Percentiles rank a stretch among this genome's conserved stretches.
These are phyloP conservation scores for Penicillium sp. DNA, from an alignment of 2,329 filamentous ascomycete species.

Conservation along the genomic window DNA sequence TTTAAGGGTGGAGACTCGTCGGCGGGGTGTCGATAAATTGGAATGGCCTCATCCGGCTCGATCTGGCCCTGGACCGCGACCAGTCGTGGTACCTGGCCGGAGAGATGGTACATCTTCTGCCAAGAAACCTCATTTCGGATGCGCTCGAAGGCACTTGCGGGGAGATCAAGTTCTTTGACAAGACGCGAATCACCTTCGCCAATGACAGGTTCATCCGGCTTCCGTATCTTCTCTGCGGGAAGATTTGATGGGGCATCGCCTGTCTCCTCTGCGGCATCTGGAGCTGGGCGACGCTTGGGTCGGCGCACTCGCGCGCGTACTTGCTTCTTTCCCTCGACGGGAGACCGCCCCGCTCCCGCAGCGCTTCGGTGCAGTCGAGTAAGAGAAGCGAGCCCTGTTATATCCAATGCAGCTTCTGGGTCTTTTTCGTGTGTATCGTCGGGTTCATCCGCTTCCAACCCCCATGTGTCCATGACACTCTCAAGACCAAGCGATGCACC, in stretches of 20 bases:
- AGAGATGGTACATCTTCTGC: slow-evolving; percentile 90
- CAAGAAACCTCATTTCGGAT: slow-evolving; percentile 76
- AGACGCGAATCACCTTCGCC: slow-evolving; percentile 82
- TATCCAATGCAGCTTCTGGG: slow-evolving; percentile 9
- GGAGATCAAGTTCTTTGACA: slow-evolving; percentile 67
- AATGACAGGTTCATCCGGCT: slow-evolving; percentile 41
- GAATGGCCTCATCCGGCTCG: slow-evolving; percentile 66
- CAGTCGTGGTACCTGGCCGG: slow-evolving; percentile 85
- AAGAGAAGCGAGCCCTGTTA: slow-evolving; percentile 17
- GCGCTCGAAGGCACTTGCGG: slow-evolving; percentile 62
- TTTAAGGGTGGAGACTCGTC: slow-evolving; percentile 80
- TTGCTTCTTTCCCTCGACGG: slow-evolving; percentile 20
- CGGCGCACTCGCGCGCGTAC: slow-evolving; percentile 28
- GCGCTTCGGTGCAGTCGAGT: slow-evolving; percentile 12
- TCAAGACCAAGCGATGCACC: slow-evolving; percentile 35
- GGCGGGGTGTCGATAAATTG: slow-evolving; percentile 91
- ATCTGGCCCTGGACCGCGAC: slow-evolving; percentile 84
- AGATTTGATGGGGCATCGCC: not conserved
- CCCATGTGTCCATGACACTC: slow-evolving; percentile 35
- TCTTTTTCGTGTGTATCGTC: slow-evolving; percentile 1
- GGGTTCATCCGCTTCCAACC: slow-evolving; percentile 22
- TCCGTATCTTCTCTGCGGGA: not conserved
- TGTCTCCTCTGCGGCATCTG: not conserved
- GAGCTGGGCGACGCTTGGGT: slow-evolving; percentile 20
- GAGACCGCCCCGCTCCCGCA: slow-evolving; percentile 4